Evolutionary conservation across 257 asterid genomes (phyloP).

Genomic region (Jaltomata sinuosa): DNA sequence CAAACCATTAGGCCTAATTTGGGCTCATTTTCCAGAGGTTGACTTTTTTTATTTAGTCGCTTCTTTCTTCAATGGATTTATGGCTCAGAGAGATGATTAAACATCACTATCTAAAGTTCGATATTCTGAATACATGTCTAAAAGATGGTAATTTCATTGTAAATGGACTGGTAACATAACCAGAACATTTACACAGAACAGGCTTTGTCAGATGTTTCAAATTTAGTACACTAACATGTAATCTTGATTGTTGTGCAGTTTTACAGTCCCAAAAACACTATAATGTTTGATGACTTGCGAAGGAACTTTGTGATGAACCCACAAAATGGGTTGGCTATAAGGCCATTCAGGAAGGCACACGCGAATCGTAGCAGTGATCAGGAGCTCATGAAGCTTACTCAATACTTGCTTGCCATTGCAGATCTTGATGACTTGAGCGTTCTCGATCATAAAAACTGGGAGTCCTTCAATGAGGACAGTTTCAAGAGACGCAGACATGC

Average conservation of each 20-base stretch:
- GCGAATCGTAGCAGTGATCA: conserved; percentile 58
- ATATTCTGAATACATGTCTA: background rate
- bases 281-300: conserved; percentile 89
- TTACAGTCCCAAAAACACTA: conserved; percentile 67
- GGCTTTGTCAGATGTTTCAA: background rate
- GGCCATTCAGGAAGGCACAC: conserved; percentile 81
- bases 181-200: too few species aligned
- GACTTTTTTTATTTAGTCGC: background rate
- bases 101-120: background rate
- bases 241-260: conserved; percentile 35
- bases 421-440: conserved; percentile 68
- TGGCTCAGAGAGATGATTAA: background rate
- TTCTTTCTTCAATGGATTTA: background rate
- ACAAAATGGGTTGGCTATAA: conserved; percentile 70
- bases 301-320: conserved; percentile 98
- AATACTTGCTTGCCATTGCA: conserved; percentile 77
- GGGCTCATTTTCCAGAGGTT: conserved; percentile 90
- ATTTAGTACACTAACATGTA: background rate
- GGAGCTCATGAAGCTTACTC: conserved; percentile 86
- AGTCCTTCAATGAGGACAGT: conserved; percentile 47
- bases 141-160: background rate
- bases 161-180: background rate
- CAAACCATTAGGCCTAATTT: conserved; percentile 93
- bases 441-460: conserved; percentile 83
- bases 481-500: conserved; percentile 66